Conservation (phyloP, 2,329 filamentous ascomycete species). For the Clarireedia sp. region DNA sequence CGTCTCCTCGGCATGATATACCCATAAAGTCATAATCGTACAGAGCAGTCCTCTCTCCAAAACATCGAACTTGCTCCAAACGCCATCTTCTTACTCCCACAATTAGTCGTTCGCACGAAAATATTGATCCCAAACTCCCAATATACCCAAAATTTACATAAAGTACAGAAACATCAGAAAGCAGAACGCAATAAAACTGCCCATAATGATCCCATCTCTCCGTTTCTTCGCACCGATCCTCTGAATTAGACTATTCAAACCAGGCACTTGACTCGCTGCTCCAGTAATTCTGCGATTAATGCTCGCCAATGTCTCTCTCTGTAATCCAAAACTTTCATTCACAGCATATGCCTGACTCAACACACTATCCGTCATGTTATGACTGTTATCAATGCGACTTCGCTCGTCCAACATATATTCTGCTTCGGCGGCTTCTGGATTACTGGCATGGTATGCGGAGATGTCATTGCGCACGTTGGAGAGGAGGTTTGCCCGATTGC, state of each 20-base stretch:
- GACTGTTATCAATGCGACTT: slow-evolving; percentile 75
- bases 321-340: slow-evolving; percentile 80
- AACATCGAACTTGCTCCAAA: slow-evolving; percentile 1
- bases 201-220: slow-evolving; percentile 90
- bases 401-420: slow-evolving; percentile 97
- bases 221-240: slow-evolving; percentile 93
- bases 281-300: slow-evolving; percentile 87
- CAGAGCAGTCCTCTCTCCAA: slow-evolving; percentile 15
- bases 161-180: slow-evolving; percentile 81
- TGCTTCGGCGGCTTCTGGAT: slow-evolving; percentile 76
- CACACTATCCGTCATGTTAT: slow-evolving; percentile 82
- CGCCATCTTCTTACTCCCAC: slow-evolving; percentile 9
- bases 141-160: slow-evolving; percentile 38
- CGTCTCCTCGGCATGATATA: slow-evolving; percentile 18
- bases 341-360: slow-evolving; percentile 94
- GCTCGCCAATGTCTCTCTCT: slow-evolving; percentile 78
- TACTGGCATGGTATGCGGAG: slow-evolving; percentile 73
- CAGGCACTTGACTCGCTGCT: slow-evolving; percentile 84
- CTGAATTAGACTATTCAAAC: slow-evolving; percentile 83
- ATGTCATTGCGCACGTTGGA: slow-evolving; percentile 89
- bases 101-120: slow-evolving; percentile 2
- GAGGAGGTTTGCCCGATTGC: slow-evolving; percentile 83
- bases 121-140: background rate
- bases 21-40: slow-evolving; percentile 27
- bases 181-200: slow-evolving; percentile 83